Base-by-base conservation (phyloP, 164 flowering plant species). In the Stephania yunnanensis region DNA sequence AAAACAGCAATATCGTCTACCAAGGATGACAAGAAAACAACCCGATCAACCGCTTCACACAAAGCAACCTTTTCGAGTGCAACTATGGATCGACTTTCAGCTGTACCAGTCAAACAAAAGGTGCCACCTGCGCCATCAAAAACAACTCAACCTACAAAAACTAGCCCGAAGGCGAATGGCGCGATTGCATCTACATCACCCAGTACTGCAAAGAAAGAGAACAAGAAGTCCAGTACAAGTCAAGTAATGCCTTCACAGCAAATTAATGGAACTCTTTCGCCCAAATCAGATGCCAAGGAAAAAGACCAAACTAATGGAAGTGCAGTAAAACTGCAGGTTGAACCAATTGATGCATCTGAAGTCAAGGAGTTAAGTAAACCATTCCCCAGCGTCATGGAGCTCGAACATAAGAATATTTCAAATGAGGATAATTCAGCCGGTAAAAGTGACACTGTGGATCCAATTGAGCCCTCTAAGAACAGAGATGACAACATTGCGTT, bases 81-180 rank as follows among this genome's bases (percentile, higher is more conserved):
- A 82, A 87, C 94, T 71, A 86, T 87, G 5, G 89, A 88, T 53
- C 89, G 89, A 53, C 92, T 89, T 74, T 81, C 93, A 70, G 73
- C 90, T 82, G 87, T 89, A 68, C 83, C 86, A 19, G 65, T 72
- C 61, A 76, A 83, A 74, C 71, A 77, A 13, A 81, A 83, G 77
- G 63, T 74, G 30, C 17, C 86, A 30, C 64, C 83, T 72, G 71
- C 79, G 46, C 70, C 63, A 72, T 63, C 83, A 50, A 87, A 82
- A 80, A 36, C 82, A 42, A 70, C 76, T 71, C 85, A 78, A 73
- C 80, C 82, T 42, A 81, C 78, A 69, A 89, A 84, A 67, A 52
- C 78, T 68, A 68, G 71, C 70, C 10, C 75, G 8, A 92, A 85
- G 81, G 87, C 68, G 66, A 85, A 76, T 79, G 83, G 80, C 61